Conservation (phyloP, 169 alveolate genomes). For the Amoebophrya sp. region DNA sequence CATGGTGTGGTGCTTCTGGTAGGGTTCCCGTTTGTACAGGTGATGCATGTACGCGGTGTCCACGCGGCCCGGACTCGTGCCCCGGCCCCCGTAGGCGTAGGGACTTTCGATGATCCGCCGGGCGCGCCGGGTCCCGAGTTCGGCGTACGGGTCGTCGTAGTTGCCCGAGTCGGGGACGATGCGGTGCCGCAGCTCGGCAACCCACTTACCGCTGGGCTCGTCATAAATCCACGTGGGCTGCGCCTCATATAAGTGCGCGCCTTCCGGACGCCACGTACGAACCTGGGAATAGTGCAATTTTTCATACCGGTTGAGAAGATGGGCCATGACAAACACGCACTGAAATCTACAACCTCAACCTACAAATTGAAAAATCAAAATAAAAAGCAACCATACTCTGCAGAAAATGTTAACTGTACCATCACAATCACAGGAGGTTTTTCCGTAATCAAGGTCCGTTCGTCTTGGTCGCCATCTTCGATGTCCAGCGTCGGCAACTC, state of each 20-base stretch:
- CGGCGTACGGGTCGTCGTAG: not conserved
- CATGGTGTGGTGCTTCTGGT: not conserved
- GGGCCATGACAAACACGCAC: no score
- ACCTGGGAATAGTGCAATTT: no score
- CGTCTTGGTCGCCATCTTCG: not conserved
- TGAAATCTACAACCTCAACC: no score
- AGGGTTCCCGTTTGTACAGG: not conserved
- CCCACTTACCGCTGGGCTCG: not conserved
- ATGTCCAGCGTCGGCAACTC: not conserved
- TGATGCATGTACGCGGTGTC: not conserved
- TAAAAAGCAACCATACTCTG: no score
- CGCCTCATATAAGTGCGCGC: constrained; percentile 5
- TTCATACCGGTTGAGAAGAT: no score
- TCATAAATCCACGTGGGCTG: not conserved
- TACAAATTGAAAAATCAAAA: no score
- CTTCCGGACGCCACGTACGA: not conserved
- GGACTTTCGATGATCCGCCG: not conserved
- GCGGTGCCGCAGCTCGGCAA: not conserved
- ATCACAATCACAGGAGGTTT: not conserved
- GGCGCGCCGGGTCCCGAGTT: not conserved
- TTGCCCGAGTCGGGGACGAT: not conserved
- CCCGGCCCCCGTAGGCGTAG: not conserved
- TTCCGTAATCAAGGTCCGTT: not conserved
- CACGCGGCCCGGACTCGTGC: not conserved
- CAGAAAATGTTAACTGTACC: no score